Evolutionary conservation across 2,329 filamentous ascomycete species (phyloP), one percentile per base, ranked within the genome.

Genomic region (Phialophora chinensis): DNA sequence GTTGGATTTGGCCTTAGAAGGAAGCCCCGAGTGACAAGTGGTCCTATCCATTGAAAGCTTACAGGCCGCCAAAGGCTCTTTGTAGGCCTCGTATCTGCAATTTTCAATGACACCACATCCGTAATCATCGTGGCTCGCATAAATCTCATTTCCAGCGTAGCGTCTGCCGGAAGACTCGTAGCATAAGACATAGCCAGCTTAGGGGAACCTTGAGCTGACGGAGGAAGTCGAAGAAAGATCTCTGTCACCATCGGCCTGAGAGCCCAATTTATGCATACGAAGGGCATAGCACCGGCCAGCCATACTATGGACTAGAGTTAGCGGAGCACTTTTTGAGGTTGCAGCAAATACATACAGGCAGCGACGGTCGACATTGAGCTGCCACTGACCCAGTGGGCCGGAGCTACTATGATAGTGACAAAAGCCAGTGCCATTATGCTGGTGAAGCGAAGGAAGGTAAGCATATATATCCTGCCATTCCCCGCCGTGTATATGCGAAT

Each of bases 401-500:
- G 90, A 0, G 86, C 86, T 58, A 89, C 83, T 29, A 92, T 79
- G 60, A 89, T 78, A 70, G 83, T 84, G 73, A 91, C 91, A 71
- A 90, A 87, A 25, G 83, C 84, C 63, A 90, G 89, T 47, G 91
- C 77, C 67, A 92, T 86, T 49, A 95, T 83, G 2, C 89, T 89
- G 0, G 88, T 88, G 63, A 94, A 79, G 73, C 92, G 92, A 68
- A 91, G 77, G 74, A 88, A 86, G 57, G 89, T 90, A 54, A 94
- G 79, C 71, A 90, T 89, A 6, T 88, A 86, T 33, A 86, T 89
- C 65, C 86, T 84, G 8, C 84, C 84, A 0, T 87, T 89, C 60
- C 91, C 91, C 61, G 88, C 88, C 78, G 93, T 90, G 77, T 91
- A 96, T 68, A 96, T 85, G 71, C 92, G 83, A 31, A 93, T 75